Percentiles rank a stretch among this genome's conserved stretches.
phyloP scores from a whole-genome alignment of 257 asterid genomes.

The Przewalskia tangutica region DNA sequence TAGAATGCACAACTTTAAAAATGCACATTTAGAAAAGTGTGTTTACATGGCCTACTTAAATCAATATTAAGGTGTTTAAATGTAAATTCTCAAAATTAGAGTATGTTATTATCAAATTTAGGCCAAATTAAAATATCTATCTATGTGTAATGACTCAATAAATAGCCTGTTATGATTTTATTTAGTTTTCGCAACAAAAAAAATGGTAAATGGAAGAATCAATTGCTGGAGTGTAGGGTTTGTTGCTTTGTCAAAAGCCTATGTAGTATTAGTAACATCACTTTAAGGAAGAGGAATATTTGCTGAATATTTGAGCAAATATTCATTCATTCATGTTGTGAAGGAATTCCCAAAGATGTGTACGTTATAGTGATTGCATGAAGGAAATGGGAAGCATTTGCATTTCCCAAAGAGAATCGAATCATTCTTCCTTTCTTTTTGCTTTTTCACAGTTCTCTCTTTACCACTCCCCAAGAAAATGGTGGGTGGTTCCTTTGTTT shows the following conservation, averaged over 20 bases:
- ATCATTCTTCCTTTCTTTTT: constrained; percentile 38
- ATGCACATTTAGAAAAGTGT: too few species aligned
- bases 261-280: neutral
- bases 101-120: too few species aligned
- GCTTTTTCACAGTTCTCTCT: constrained; percentile 75
- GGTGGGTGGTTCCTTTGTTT: constrained; percentile 37
- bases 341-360: neutral
- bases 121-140: too few species aligned
- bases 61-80: too few species aligned
- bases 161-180: neutral
- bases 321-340: neutral
- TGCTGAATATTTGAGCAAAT: neutral
- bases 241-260: constrained; percentile 1
- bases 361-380: constrained; percentile 6
- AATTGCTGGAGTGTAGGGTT: neutral
- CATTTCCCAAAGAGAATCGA: constrained; percentile 80
- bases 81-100: too few species aligned
- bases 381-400: constrained; percentile 15
- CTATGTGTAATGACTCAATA: too few species aligned
- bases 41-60: too few species aligned
- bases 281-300: too few species aligned
- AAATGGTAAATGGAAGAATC: neutral
- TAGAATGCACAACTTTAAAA: too few species aligned
- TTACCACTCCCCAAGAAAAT: constrained; percentile 87
- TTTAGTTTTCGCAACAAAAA: neutral